phyloP scores from a whole-genome alignment of 805 yeast genomes.

The Yarrowia osloensis region DNA sequence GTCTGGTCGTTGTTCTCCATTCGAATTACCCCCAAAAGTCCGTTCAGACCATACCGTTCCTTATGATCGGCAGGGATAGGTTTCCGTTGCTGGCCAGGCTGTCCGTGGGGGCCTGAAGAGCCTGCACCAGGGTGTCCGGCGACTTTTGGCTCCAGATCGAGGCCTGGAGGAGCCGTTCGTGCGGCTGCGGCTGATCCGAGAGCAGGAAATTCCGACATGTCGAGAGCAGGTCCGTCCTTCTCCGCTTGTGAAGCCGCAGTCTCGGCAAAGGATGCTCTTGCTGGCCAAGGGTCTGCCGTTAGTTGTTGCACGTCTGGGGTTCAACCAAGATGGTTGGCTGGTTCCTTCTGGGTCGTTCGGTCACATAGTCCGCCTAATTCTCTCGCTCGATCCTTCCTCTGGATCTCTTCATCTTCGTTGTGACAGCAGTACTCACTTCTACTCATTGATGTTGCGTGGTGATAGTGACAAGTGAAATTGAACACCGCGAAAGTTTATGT shows the following conservation, averaged over 20 bases:
- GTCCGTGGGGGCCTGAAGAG: slow-evolving; percentile 23
- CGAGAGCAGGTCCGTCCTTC: slow-evolving; percentile 32
- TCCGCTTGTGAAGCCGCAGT: slow-evolving; percentile 27
- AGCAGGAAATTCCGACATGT: slow-evolving; percentile 38
- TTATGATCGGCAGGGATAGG: slow-evolving; percentile 45
- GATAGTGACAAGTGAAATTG: slow-evolving; percentile 16
- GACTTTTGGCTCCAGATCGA: slow-evolving; percentile 28
- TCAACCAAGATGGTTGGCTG: neutral
- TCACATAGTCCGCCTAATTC: neutral
- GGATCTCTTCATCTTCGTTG: neutral
- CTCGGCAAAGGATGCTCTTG: slow-evolving; percentile 28
- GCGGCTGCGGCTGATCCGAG: slow-evolving; percentile 33
- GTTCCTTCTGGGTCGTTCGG: neutral
- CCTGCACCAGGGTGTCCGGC: slow-evolving; percentile 26
- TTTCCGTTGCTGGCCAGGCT: slow-evolving; percentile 23
- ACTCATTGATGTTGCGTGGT: slow-evolving; percentile 29
- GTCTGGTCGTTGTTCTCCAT: slow-evolving; percentile 65
- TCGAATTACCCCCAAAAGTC: slow-evolving; percentile 59
- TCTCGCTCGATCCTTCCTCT: neutral
- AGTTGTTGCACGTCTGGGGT: neutral
- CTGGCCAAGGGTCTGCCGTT: slow-evolving; percentile 29
- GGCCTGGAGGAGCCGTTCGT: slow-evolving; percentile 22
- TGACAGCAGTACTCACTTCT: slow-evolving; percentile 19
- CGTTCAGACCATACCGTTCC: slow-evolving; percentile 68
- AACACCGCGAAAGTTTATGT: slow-evolving; percentile 19